Evolutionary conservation across 352 stramenopile species (phyloP).

Genomic region (Stramenopiles sp.): DNA sequence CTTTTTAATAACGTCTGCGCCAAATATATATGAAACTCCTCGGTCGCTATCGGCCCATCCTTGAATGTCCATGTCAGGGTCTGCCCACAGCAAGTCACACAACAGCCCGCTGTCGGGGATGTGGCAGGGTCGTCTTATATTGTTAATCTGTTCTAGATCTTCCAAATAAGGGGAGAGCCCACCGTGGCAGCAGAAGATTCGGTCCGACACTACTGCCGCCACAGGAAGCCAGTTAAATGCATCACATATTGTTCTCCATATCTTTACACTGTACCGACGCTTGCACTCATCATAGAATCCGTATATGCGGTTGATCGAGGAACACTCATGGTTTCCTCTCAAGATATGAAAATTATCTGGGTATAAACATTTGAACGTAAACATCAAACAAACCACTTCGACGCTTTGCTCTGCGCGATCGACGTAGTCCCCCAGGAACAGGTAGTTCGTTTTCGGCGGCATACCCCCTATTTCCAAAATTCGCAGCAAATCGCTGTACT

Average conservation of each 20-base stretch:
- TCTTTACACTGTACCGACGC: slow-evolving; percentile 62
- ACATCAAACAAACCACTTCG: slow-evolving; percentile 89
- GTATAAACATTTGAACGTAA: slow-evolving; percentile 97
- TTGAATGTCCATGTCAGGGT: slow-evolving; percentile 53
- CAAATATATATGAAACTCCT: slow-evolving; percentile 96
- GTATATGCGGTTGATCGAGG: slow-evolving; percentile 96
- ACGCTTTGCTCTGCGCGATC: slow-evolving; percentile 83
- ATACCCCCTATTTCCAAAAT: slow-evolving; percentile 73
- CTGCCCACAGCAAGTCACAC: slow-evolving; percentile 60
- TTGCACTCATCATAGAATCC: slow-evolving; percentile 99
- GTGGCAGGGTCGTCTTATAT: slow-evolving; percentile 50
- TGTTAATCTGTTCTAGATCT: slow-evolving; percentile 85
- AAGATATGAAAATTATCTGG: slow-evolving; percentile 91
- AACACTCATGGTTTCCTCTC: slow-evolving; percentile 93
- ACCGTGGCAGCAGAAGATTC: slow-evolving; percentile 93
- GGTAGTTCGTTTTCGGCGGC: slow-evolving; percentile 41
- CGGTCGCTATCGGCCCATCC: slow-evolving; percentile 89
- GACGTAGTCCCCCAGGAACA: slow-evolving; percentile 71
- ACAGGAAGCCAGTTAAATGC: slow-evolving; percentile 96
- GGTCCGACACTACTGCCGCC: slow-evolving; percentile 72
- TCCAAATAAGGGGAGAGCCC: slow-evolving; percentile 78
- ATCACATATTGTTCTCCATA: slow-evolving; percentile 86
- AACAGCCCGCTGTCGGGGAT: slow-evolving; percentile 44
- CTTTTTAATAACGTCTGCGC: slow-evolving; percentile 82
- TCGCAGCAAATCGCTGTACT: slow-evolving; percentile 63